Evolutionary conservation across 2,329 filamentous ascomycete genomes (phyloP), one percentile per base, ranked within the genome.

Genomic region (Thyridium curvatum): DNA sequence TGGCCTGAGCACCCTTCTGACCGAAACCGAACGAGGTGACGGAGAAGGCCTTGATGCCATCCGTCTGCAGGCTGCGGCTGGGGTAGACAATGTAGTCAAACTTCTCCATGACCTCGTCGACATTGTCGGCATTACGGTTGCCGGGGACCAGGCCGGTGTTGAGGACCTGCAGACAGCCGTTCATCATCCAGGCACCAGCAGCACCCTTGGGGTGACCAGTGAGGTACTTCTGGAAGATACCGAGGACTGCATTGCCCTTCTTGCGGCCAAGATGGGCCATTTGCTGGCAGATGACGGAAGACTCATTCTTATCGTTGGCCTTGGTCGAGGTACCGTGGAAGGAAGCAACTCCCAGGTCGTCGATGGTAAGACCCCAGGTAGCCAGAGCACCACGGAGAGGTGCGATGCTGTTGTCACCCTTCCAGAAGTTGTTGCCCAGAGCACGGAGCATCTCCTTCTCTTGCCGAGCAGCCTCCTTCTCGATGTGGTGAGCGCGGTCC

Each of bases 231-330:
- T 98, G 93, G 85, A 97, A 98, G 61, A 98, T 90, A 71, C 90
- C 93, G 48, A 97, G 68, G 12, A 98, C 74, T 26, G 93, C 90
- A 57, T 98, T 98, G 56, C 94, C 93, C 81, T 96, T 96, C 66
- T 83, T 84, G 53, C 93, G 86, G 49, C 93, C 93, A 38, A 98
- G 82, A 60, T 98, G 94, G 52, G 83, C 82, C 65, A 98, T 80
- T 68, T 98, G 94, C 63, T 96, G 82, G 73, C 91, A 96, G 53
- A 98, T 85, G 56, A 96, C 93, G 39, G 90, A 90, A 14, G 93
- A 97, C 65, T 98, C 93, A 66, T 98, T 98, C 82, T 97, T 97
- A 73, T 98, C 93, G 64, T 98, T 98, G 52, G 93, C 93, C 59
- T 94, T 89, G 49, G 93, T 98, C 1, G 93, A 97, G 31, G 93